phyloP scores from a whole-genome alignment of 768 basidiomycete species.

The Amyloporia xantha region DNA sequence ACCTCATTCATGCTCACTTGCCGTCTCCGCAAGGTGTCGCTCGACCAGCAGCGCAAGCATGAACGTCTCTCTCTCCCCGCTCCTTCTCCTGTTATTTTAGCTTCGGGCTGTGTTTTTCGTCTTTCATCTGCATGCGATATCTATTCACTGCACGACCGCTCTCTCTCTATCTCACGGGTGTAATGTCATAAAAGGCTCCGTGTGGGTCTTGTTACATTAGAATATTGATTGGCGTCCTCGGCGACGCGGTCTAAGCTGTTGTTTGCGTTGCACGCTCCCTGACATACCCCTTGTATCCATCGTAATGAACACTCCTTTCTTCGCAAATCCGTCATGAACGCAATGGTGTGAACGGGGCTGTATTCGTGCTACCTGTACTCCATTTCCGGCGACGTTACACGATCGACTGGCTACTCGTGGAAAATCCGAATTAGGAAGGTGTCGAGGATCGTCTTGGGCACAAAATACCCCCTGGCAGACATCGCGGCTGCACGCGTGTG shows the following conservation, averaged over 20 bases:
- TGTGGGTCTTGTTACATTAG: neutral
- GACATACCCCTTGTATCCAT: too few species aligned
- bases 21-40: conserved; percentile 7
- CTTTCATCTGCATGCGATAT: neutral
- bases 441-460: too few species aligned
- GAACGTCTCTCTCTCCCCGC: neutral
- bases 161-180: neutral
- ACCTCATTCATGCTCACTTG: neutral
- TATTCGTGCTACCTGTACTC: too few species aligned
- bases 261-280: neutral
- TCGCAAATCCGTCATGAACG: too few species aligned
- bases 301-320: too few species aligned
- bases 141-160: neutral
- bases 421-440: too few species aligned
- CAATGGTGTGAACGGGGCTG: too few species aligned
- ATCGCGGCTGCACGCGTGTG: too few species aligned
- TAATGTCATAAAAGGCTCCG: neutral
- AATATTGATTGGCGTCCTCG: neutral
- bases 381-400: too few species aligned
- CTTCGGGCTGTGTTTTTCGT: neutral
- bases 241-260: neutral
- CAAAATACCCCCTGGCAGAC: too few species aligned
- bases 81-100: neutral
- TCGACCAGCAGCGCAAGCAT: neutral
- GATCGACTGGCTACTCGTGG: too few species aligned